These are phyloP conservation scores for Raphanus raphanistrum DNA, from an alignment of 345 rosid genomes.

Conservation along the genomic window DNA sequence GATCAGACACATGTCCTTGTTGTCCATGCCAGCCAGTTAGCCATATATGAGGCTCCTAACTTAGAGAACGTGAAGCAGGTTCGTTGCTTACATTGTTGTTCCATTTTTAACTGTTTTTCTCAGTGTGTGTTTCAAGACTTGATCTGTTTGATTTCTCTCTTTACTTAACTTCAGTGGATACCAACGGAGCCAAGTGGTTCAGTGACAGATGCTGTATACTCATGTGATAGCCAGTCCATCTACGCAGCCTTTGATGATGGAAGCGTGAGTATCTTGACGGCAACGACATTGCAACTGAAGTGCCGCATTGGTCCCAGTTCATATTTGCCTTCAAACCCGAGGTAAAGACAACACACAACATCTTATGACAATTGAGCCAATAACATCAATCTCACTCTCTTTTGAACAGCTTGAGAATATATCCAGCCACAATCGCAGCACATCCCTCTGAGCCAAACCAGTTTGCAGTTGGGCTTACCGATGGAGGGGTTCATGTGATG, in stretches of 20 bases:
- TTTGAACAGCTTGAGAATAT: conserved; percentile 37
- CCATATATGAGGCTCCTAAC: conserved; percentile 46
- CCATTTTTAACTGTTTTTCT: no score
- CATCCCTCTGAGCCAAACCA: conserved; percentile 50
- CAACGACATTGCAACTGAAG: conserved; percentile 41
- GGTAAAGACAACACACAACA: conserved; percentile 33
- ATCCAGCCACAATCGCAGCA: conserved; percentile 44
- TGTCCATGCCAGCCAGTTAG: conserved; percentile 46
- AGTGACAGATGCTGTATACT: conserved; percentile 47
- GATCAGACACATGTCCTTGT: conserved; percentile 45
- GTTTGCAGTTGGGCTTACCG: conserved; percentile 47
- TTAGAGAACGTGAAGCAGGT: conserved; percentile 47
- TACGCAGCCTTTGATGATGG: conserved; percentile 47
- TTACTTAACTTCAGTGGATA: conserved; percentile 36
- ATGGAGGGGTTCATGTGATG: conserved; percentile 46
- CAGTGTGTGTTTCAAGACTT: background rate
- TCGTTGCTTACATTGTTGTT: background rate
- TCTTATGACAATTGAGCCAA: background rate
- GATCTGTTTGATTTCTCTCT: conserved; percentile 17
- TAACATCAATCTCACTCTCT: background rate
- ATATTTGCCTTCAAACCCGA: conserved; percentile 44
- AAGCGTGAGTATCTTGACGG: conserved; percentile 42
- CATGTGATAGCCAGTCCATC: conserved; percentile 50
- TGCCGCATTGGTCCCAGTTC: conserved; percentile 44
- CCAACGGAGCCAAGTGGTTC: conserved; percentile 42